phyloP scores from a whole-genome alignment of 495 filamentous ascomycete species.

The Coniosporium apollinis region DNA sequence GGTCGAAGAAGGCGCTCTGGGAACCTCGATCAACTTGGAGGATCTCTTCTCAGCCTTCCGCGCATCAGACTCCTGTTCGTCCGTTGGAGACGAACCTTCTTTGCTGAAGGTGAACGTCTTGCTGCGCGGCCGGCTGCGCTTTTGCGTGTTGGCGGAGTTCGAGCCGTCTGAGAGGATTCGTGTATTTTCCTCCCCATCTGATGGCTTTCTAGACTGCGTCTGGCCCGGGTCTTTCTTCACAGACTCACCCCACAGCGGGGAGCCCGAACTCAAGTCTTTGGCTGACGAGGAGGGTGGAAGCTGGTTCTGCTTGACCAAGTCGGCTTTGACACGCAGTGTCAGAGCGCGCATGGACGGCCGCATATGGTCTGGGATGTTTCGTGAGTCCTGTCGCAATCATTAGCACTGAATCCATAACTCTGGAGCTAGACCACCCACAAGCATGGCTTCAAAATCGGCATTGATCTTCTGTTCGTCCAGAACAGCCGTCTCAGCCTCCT shows the following conservation, averaged over 20 bases:
- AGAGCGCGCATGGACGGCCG: constrained; percentile 83
- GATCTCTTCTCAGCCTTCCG: constrained; percentile 23
- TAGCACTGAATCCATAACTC: constrained; percentile 2
- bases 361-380: constrained; percentile 87
- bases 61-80: constrained; percentile 40
- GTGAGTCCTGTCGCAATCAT: constrained; percentile 36
- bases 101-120: constrained; percentile 61
- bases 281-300: no score
- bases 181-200: no score
- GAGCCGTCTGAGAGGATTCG: no score
- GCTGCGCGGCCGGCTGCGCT: constrained; percentile 42
- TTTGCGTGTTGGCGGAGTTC: no score
- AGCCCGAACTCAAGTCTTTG: no score
- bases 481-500: constrained; percentile 11
- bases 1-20: constrained; percentile 29
- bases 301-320: constrained; percentile 82
- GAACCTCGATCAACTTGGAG: constrained; percentile 25
- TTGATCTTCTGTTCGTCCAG: constrained; percentile 29
- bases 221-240: no score
- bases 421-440: constrained; percentile 19
- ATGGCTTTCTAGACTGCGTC: no score
- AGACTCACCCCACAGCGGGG: no score
- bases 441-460: constrained; percentile 44
- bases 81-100: constrained; percentile 35
- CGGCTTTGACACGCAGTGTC: constrained; percentile 76